A percentile compares a stretch with the other conserved stretches of the same genome.
These are phyloP conservation scores for Pichia terricola DNA, from an alignment of 1,139 yeast genomes.

Conservation along the genomic window DNA sequence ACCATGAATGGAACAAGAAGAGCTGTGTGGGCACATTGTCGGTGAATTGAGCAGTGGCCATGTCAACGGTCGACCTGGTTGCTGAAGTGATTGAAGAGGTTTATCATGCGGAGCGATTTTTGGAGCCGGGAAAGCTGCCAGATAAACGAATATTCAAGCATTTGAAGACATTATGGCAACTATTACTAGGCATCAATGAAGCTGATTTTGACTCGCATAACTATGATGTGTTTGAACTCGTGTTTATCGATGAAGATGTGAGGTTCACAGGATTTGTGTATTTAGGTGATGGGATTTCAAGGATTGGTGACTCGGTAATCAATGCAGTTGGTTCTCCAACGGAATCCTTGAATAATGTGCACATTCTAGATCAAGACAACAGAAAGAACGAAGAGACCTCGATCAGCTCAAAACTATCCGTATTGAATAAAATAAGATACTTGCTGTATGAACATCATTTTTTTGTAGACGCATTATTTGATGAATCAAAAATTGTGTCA, in stretches of 20 bases:
- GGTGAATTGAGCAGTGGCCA: neutral
- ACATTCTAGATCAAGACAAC: constrained; percentile 2
- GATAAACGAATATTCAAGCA: constrained; percentile 5
- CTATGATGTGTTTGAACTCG: constrained; percentile 14
- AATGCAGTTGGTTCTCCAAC: constrained; percentile 9
- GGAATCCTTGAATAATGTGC: constrained; percentile 5
- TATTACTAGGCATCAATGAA: constrained; percentile 18
- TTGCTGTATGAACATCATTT: constrained; percentile 7
- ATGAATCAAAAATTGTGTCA: constrained; percentile 1
- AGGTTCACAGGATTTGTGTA: constrained; percentile 5
- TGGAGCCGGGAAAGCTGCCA: constrained; percentile 6
- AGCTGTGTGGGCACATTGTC: too few species aligned
- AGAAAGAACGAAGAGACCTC: neutral
- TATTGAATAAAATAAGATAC: constrained; percentile 8
- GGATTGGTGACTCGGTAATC: neutral
- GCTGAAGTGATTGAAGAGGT: constrained; percentile 9
- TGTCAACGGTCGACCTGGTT: constrained; percentile 7
- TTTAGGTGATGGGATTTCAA: constrained; percentile 1
- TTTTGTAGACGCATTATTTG: constrained; percentile 1
- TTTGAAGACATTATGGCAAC: constrained; percentile 18
- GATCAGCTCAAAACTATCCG: constrained; percentile 8
- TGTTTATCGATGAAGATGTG: constrained; percentile 4
- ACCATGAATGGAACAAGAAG: too few species aligned
- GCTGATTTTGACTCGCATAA: constrained; percentile 10
- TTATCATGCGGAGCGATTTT: constrained; percentile 3